A percentile compares a stretch with the other conserved stretches of the same genome.
Evolutionary conservation across 129 eudicot genomes (phyloP).

Genomic region (Centella asiatica): DNA sequence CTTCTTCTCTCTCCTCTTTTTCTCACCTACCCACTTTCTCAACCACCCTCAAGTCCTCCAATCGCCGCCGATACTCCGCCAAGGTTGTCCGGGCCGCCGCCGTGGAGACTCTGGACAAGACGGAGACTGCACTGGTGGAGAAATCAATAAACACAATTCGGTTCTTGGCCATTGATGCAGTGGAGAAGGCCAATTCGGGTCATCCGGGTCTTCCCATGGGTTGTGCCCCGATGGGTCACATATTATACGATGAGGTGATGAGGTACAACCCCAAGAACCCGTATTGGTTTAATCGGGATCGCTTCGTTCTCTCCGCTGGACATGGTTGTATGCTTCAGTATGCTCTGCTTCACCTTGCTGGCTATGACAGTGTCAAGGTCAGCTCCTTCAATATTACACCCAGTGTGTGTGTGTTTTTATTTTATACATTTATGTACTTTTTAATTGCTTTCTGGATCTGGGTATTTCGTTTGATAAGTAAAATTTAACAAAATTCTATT

Average conservation of each 20-base stretch:
- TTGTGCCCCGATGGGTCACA: conserved; percentile 98
- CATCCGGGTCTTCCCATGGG: conserved; percentile 99
- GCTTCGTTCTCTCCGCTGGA: conserved; percentile 95
- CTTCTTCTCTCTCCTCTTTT: conserved; percentile 34
- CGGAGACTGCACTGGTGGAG: conserved; percentile 55
- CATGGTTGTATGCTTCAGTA: conserved; percentile 98
- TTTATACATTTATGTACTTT: background rate
- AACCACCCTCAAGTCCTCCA: conserved; percentile 42
- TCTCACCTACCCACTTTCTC: conserved; percentile 53
- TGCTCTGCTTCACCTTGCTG: conserved; percentile 93
- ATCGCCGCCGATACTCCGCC: conserved; percentile 33
- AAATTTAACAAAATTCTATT: no score
- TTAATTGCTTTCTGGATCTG: background rate
- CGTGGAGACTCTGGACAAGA: conserved; percentile 53
- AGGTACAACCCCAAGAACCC: conserved; percentile 95
- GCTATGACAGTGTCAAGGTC: conserved; percentile 73
- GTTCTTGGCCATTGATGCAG: conserved; percentile 89
- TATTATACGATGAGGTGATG: conserved; percentile 94
- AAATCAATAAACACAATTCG: conserved; percentile 77
- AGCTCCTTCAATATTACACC: no score
- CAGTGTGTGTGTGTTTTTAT: background rate
- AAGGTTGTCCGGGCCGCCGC: conserved; percentile 32
- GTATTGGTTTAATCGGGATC: conserved; percentile 90
- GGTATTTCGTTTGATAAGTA: background rate
- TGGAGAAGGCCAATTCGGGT: conserved; percentile 97